These are phyloP conservation scores for Deuterostichococcus epilithicus DNA, from an alignment of 139 green algal species.

Conservation along the genomic window DNA sequence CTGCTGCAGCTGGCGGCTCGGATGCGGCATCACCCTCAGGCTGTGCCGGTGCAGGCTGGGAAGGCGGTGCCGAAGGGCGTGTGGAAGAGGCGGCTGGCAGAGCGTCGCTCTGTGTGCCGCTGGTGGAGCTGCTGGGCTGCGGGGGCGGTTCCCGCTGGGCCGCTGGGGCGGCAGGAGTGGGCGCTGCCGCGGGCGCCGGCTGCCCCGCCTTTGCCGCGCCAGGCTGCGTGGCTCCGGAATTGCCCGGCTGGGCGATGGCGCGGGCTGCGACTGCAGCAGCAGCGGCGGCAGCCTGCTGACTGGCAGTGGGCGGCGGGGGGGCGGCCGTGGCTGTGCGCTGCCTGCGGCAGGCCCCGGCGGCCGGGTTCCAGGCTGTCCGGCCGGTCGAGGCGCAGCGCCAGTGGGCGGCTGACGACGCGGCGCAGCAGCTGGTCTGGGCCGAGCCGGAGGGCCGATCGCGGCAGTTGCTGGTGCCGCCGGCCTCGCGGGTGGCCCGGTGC, in stretches of 20 bases:
- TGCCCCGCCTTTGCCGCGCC: background rate
- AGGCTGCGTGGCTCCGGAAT: background rate
- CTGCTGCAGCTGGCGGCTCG: background rate
- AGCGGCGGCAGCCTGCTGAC: too few species aligned
- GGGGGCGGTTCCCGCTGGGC: background rate
- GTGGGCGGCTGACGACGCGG: too few species aligned
- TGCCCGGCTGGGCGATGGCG: too few species aligned
- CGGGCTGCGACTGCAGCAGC: background rate
- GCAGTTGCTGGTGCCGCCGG: too few species aligned
- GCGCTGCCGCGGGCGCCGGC: background rate
- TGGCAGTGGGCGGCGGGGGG: too few species aligned
- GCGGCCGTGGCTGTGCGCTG: background rate
- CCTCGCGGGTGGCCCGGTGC: too few species aligned
- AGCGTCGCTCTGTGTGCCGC: background rate
- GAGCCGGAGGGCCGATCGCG: too few species aligned
- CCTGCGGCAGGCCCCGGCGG: background rate
- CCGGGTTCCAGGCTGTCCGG: background rate
- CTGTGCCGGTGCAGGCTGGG: background rate
- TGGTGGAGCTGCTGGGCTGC: background rate
- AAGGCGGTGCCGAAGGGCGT: background rate
- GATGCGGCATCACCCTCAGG: background rate
- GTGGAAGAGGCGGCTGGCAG: background rate
- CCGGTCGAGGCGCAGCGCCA: too few species aligned
- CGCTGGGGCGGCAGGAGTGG: background rate
- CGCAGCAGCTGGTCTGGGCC: too few species aligned